phyloP scores from a whole-genome alignment of 1,139 yeast species.

The Scheffersomyces segobiensis region DNA sequence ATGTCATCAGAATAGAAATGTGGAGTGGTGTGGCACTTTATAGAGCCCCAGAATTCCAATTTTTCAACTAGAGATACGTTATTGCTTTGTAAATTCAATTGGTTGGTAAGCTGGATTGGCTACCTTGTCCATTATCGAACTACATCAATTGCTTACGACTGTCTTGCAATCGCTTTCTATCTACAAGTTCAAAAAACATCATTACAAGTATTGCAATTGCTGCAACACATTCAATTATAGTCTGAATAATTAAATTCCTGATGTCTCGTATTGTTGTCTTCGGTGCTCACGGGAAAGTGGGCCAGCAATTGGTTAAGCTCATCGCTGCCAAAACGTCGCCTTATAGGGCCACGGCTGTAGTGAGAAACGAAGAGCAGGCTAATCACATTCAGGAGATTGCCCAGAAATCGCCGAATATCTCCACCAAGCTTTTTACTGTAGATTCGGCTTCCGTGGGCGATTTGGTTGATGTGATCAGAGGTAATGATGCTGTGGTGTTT shows the following conservation, averaged over 20 bases:
- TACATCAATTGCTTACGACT: not conserved
- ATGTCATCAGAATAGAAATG: not conserved
- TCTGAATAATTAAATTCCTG: not conserved
- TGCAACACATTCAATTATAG: not conserved
- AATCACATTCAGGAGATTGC: slow-evolving; percentile 28
- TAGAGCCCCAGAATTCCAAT: not conserved
- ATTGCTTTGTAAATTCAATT: not conserved
- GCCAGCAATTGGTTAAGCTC: slow-evolving; percentile 35
- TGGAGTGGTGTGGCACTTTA: not conserved
- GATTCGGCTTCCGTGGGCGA: slow-evolving; percentile 32
- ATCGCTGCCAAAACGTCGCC: slow-evolving; percentile 21
- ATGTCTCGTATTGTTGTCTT: slow-evolving; percentile 27
- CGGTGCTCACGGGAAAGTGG: slow-evolving; percentile 68
- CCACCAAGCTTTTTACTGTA: slow-evolving; percentile 38
- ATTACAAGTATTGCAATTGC: not conserved
- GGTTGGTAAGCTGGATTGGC: not conserved
- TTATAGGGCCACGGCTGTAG: slow-evolving; percentile 49
- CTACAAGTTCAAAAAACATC: not conserved
- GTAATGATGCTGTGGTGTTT: slow-evolving; percentile 59
- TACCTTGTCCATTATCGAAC: too few relatives aligned
- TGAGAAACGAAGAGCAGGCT: slow-evolving; percentile 49
- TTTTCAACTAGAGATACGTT: not conserved
- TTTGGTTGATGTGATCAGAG: slow-evolving; percentile 39
- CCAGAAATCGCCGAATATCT: slow-evolving; percentile 32
- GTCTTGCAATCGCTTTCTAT: too few relatives aligned